A percentile compares a stretch with the other conserved stretches of the same genome.
Evolutionary conservation across 2,329 filamentous ascomycete species (phyloP).

Genomic region (Trichoderma sp.): DNA sequence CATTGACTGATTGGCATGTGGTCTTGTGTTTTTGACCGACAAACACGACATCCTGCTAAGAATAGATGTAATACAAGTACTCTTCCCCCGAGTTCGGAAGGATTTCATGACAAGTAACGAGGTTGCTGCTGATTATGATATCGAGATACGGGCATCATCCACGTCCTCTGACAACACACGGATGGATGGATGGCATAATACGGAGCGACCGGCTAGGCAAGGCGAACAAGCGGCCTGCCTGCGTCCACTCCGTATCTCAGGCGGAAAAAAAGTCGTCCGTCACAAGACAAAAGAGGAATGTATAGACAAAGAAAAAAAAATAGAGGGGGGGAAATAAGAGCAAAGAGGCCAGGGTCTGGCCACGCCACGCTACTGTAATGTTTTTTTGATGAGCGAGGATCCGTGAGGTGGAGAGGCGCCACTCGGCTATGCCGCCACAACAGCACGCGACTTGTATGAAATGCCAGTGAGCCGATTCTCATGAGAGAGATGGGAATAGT

Average conservation of each 20-base stretch:
- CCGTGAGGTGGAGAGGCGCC: slow-evolving; percentile 14
- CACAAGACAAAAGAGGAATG: not conserved
- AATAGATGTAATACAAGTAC: not conserved
- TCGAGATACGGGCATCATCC: slow-evolving; percentile 1
- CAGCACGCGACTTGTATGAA: slow-evolving; percentile 10
- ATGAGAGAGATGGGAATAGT: not conserved
- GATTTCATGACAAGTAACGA: not conserved
- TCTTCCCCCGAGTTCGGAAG: not conserved
- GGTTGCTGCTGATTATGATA: not conserved
- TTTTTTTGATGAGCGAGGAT: slow-evolving; percentile 15
- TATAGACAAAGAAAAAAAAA: not conserved
- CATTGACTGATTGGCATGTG: not conserved
- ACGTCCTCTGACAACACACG: not conserved
- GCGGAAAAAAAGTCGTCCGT: not conserved
- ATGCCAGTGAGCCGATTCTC: not conserved
- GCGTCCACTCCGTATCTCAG: slow-evolving; percentile 2
- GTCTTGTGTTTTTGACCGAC: not conserved
- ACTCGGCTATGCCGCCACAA: slow-evolving; percentile 18
- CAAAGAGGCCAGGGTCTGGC: not conserved
- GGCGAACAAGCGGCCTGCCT: not conserved
- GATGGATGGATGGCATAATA: slow-evolving; percentile 7
- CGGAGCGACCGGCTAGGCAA: not conserved
- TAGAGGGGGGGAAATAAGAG: not conserved
- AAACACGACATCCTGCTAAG: not conserved
- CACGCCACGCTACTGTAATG: not conserved